Evolutionary conservation across 371 early-diverging fungal genomes (phyloP).

Genomic region (Thermomucor indicae-seudaticae): DNA sequence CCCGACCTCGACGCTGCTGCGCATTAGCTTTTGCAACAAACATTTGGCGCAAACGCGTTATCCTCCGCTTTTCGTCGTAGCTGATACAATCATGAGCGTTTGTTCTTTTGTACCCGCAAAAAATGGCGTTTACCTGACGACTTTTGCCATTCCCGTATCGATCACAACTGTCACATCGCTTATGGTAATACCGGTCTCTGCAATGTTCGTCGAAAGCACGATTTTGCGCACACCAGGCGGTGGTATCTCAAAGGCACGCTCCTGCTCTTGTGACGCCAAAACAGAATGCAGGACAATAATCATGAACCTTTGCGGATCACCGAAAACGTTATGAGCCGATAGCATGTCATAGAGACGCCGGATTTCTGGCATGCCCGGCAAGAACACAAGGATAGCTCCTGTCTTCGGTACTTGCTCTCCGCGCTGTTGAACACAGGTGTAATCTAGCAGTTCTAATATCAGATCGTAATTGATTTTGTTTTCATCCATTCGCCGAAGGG

Average conservation of each 20-base stretch:
- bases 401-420: conserved; percentile 39
- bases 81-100: conserved; percentile 13
- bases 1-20: conserved; percentile 88
- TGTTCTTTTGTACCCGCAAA: neutral
- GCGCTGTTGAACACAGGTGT: conserved; percentile 43
- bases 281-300: conserved; percentile 81
- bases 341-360: conserved; percentile 51
- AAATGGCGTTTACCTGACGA: conserved; percentile 45
- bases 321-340: conserved; percentile 42
- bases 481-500: conserved; percentile 57
- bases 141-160: conserved; percentile 89
- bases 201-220: conserved; percentile 91
- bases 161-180: conserved; percentile 93
- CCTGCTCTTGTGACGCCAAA: conserved; percentile 67
- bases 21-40: conserved; percentile 82
- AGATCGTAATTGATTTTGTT: conserved; percentile 71
- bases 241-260: conserved; percentile 61
- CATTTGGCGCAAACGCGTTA: conserved; percentile 67
- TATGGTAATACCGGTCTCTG: conserved; percentile 95
- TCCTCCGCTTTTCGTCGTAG: conserved; percentile 62
- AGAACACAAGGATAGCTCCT: conserved; percentile 82
- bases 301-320: conserved; percentile 39
- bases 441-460: conserved; percentile 56
- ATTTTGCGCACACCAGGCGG: conserved; percentile 72
- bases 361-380: conserved; percentile 89